Conservation (phyloP, 192 early-diverging fungal genomes). For the Mortierella hygrophila region DNA sequence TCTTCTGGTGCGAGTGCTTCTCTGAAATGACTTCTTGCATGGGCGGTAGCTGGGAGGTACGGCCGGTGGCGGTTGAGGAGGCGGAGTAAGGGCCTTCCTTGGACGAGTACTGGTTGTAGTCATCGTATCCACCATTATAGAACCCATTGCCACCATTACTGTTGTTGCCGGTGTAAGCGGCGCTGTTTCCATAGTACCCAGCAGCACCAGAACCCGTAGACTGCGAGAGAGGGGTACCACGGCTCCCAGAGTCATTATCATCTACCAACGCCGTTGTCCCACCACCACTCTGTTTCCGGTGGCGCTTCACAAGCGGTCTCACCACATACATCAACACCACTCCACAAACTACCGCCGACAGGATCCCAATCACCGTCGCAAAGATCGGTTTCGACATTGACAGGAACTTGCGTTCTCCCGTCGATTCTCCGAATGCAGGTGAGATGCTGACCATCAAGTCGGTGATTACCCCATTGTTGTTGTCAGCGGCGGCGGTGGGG, state of each 20-base stretch:
- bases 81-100: neutral
- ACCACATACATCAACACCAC: conserved; percentile 20
- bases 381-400: conserved; percentile 33
- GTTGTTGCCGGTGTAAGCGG: neutral
- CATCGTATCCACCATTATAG: neutral
- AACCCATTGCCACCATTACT: neutral
- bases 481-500: neutral
- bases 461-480: neutral
- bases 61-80: neutral
- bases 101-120: neutral
- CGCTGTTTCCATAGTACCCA: neutral
- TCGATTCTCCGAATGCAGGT: neutral
- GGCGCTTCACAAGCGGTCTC: neutral
- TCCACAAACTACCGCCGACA: conserved; percentile 17
- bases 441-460: conserved; percentile 46
- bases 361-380: conserved; percentile 8
- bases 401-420: conserved; percentile 7
- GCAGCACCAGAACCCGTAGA: neutral
- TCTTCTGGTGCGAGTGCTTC: neutral
- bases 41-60: neutral
- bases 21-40: neutral
- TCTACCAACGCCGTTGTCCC: neutral
- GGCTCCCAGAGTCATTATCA: neutral
- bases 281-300: neutral
- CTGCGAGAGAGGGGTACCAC: neutral